Conservation (phyloP, 2,329 filamentous ascomycete species). For the Metarhizium humberi region DNA sequence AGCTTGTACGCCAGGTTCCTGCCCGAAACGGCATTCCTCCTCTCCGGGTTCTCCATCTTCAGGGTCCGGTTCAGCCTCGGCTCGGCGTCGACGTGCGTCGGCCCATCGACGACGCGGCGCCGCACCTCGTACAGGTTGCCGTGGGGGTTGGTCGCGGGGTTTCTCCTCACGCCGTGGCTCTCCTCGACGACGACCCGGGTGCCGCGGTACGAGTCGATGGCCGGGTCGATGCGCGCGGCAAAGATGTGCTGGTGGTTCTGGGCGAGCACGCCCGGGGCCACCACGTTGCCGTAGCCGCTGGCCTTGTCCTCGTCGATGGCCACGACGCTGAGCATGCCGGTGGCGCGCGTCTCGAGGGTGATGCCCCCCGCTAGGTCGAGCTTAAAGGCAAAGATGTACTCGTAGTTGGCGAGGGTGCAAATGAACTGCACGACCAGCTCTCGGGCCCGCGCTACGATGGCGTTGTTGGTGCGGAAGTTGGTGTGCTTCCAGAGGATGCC, state of each 20-base stretch:
- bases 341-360: conserved; percentile 53
- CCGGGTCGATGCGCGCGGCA: conserved; percentile 53
- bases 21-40: conserved; percentile 38
- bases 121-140: conserved; percentile 52
- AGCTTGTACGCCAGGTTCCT: conserved; percentile 42
- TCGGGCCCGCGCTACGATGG: conserved; percentile 49
- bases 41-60: conserved; percentile 36
- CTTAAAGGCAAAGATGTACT: conserved; percentile 46
- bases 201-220: conserved; percentile 40
- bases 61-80: conserved; percentile 41
- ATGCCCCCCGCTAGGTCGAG: conserved; percentile 55
- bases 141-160: conserved; percentile 46
- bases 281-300: conserved; percentile 49
- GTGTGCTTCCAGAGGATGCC: conserved; percentile 66
- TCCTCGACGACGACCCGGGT: conserved; percentile 40
- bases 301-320: conserved; percentile 47
- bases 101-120: conserved; percentile 34
- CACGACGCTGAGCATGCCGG: conserved; percentile 54
- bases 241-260: conserved; percentile 67
- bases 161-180: conserved; percentile 25
- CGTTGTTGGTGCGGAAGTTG: conserved; percentile 55
- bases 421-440: conserved; percentile 61
- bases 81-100: conserved; percentile 42
- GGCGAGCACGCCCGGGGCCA: conserved; percentile 54
- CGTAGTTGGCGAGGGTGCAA: conserved; percentile 62